These are phyloP conservation scores for Penicillium sp. DNA, from an alignment of 2,329 filamentous ascomycete species.

Conservation along the genomic window DNA sequence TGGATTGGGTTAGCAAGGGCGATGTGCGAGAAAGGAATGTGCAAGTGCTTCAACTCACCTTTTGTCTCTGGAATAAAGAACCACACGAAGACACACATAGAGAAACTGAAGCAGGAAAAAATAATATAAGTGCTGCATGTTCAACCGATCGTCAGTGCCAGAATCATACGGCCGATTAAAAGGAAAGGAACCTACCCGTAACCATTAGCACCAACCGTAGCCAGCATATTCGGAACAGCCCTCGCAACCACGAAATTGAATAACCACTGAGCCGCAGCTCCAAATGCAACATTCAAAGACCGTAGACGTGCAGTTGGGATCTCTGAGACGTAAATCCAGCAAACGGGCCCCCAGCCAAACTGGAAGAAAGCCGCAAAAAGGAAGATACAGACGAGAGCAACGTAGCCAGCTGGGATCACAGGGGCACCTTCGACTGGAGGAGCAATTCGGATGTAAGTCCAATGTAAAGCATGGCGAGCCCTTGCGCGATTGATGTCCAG, in stretches of 20 bases:
- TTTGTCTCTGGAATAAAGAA: constrained; percentile 73
- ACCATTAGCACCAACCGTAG: constrained; percentile 50
- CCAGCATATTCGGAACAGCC: constrained; percentile 67
- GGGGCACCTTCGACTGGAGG: constrained; percentile 51
- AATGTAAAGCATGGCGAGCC: constrained; percentile 65
- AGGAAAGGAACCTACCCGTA: constrained; percentile 46
- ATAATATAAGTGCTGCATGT: constrained; percentile 65
- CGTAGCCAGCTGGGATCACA: constrained; percentile 66
- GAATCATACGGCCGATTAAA: not conserved
- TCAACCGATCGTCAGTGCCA: constrained; percentile 6
- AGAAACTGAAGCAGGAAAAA: constrained; percentile 64
- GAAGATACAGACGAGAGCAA: constrained; percentile 70
- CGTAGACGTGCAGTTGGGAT: constrained; percentile 67
- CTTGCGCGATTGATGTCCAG: constrained; percentile 65
- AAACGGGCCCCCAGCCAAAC: constrained; percentile 68
- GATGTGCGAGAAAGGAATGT: not conserved
- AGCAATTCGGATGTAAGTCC: constrained; percentile 61
- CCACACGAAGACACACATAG: constrained; percentile 66
- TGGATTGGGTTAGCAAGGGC: constrained; percentile 5
- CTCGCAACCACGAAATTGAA: constrained; percentile 73
- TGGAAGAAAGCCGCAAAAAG: constrained; percentile 70
- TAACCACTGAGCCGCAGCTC: constrained; percentile 68
- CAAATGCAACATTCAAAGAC: constrained; percentile 66
- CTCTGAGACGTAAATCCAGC: constrained; percentile 71
- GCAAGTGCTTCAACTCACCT: constrained; percentile 43